Conservation (phyloP, 2,329 filamentous ascomycete species). For the Arthrobotrys iridis region DNA sequence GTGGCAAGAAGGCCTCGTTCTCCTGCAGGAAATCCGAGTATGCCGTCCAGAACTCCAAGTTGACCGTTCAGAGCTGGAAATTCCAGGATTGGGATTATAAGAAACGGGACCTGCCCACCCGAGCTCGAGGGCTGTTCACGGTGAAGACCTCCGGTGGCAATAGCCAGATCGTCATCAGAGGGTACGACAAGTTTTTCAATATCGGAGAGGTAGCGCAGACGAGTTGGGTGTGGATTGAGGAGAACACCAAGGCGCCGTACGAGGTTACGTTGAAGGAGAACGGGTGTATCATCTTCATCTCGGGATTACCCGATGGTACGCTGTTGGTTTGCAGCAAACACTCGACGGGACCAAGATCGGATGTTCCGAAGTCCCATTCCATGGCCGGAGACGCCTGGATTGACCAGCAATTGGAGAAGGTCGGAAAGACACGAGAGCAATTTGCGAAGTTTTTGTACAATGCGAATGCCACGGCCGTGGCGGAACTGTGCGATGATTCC, state of each 20-base stretch:
- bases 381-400: slow-evolving; percentile 83
- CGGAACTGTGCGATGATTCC: slow-evolving; percentile 92
- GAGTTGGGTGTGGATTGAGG: slow-evolving; percentile 80
- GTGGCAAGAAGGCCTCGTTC: slow-evolving; percentile 67
- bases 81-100: slow-evolving; percentile 98
- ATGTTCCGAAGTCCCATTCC: slow-evolving; percentile 81
- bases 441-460: slow-evolving; percentile 78
- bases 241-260: slow-evolving; percentile 83
- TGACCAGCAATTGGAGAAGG: slow-evolving; percentile 77
- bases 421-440: slow-evolving; percentile 82
- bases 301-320: slow-evolving; percentile 86
- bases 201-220: slow-evolving; percentile 82
- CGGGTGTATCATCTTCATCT: slow-evolving; percentile 98
- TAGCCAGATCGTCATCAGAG: slow-evolving; percentile 82
- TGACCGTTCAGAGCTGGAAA: slow-evolving; percentile 87
- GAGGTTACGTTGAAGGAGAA: slow-evolving; percentile 98
- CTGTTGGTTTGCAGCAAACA: slow-evolving; percentile 99
- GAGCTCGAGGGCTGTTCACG: slow-evolving; percentile 95
- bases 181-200: slow-evolving; percentile 99
- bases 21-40: slow-evolving; percentile 85
- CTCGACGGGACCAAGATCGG: slow-evolving; percentile 82
- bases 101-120: slow-evolving; percentile 82
- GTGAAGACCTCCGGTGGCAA: slow-evolving; percentile 70
- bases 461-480: slow-evolving; percentile 92
- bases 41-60: slow-evolving; percentile 70